phyloP scores from a whole-genome alignment of 2,329 filamentous ascomycete species.

The Phaeophleospora eucalypticola region DNA sequence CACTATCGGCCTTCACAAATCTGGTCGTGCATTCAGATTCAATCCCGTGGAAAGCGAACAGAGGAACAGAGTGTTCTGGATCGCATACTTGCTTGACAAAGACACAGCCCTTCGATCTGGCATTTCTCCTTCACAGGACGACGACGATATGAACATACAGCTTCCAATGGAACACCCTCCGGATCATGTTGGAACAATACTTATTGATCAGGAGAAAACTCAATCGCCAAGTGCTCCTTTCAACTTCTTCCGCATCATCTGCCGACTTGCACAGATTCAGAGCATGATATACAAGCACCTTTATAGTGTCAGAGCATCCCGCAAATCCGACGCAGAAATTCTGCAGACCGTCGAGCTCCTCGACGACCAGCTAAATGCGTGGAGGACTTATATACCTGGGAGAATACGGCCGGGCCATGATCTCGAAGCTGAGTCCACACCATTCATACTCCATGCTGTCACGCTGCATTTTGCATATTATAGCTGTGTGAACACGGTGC shows the following conservation, averaged over 20 bases:
- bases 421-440: conserved; percentile 87
- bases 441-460: conserved; percentile 88
- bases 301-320: conserved; percentile 88
- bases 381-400: conserved; percentile 92
- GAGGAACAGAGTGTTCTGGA: conserved; percentile 73
- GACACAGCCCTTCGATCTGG: conserved; percentile 71
- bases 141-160: conserved; percentile 91
- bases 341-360: conserved; percentile 94
- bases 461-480: conserved; percentile 96
- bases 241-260: conserved; percentile 92
- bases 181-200: conserved; percentile 93
- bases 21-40: conserved; percentile 85
- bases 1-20: conserved; percentile 92
- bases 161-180: conserved; percentile 83
- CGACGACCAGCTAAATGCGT: conserved; percentile 76
- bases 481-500: conserved; percentile 94
- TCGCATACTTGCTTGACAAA: conserved; percentile 69
- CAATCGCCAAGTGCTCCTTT: conserved; percentile 89
- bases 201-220: conserved; percentile 59
- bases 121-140: conserved; percentile 68
- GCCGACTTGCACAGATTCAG: conserved; percentile 84
- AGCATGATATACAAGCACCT: conserved; percentile 89
- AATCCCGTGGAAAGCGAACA: conserved; percentile 94
- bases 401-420: conserved; percentile 97
- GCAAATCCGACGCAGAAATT: conserved; percentile 86